Evolutionary conservation across 164 flowering plant species (phyloP), one percentile per base, ranked within the genome.

Genomic region (Macadamia tetraphylla): DNA sequence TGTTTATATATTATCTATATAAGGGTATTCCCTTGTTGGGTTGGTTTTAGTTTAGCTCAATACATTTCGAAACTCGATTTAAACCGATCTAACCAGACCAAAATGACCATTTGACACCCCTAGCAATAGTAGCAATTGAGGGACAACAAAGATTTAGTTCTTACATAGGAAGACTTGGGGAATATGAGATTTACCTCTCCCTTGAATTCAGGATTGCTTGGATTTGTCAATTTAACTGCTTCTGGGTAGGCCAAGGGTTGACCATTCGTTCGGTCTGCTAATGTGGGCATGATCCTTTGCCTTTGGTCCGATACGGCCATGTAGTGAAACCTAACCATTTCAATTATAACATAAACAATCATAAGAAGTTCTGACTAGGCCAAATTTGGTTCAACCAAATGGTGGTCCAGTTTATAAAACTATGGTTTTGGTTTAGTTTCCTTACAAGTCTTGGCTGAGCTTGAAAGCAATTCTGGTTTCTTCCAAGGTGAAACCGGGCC

Each of bases 241-340:
- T 95, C 98, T 6, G 85, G 88, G 60, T 86, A 91, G 8, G 84
- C 99, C 35, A 95, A 76, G 18, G 78, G 74, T 75, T 85, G 81
- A 32, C 94, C 78, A 73, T 91, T 80, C 60, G 75, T 80, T 1
- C 96, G 85, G 67, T 95, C 99, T 60, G 89, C 99, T 1, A 94
- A 93, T 75, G 81, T 65, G 48, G 98, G 99, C 98, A 95, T 89
- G 60, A 63, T 52, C 58, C 96, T 81, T 51, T 84, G 94, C 67
- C 94, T 81, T 44, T 85, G 73, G 72, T 95, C 99, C 58, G 93
- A 81, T 31, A 90, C 35, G 0, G 92, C 98, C 99, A 95, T 91
- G 80, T 95, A 92, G 5, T 81, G 86, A 70, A 95, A 92, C 93
- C 99, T 95, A 56, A 4, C 5, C 57, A 53, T 53, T 14, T 53